Evolutionary conservation across 2,329 filamentous ascomycete species (phyloP).

Genomic region (Ascochyta clinopodiicola): DNA sequence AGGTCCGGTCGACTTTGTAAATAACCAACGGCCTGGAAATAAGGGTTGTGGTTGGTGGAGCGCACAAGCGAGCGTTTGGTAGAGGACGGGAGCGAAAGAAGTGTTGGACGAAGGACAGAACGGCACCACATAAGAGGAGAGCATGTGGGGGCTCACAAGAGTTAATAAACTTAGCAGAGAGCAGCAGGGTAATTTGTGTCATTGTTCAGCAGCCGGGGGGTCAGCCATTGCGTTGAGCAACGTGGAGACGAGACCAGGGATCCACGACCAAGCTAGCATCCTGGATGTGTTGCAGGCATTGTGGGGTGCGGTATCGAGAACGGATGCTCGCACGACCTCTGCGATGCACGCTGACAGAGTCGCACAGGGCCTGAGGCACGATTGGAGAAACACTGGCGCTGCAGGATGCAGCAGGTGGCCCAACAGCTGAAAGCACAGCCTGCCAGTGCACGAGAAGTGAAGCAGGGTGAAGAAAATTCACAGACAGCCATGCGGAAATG

Average conservation of each 20-base stretch:
- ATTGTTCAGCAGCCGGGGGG: slow-evolving; percentile 42
- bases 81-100: slow-evolving; percentile 28
- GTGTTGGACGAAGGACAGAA: slow-evolving; percentile 34
- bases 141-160: slow-evolving; percentile 40
- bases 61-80: slow-evolving; percentile 29
- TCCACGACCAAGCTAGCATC: slow-evolving; percentile 26
- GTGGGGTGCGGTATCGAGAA: slow-evolving; percentile 32
- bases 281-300: slow-evolving; percentile 42
- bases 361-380: slow-evolving; percentile 23
- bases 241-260: slow-evolving; percentile 38
- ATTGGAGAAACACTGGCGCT: slow-evolving; percentile 34
- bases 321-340: slow-evolving; percentile 35
- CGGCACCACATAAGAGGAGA: slow-evolving; percentile 25
- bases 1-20: slow-evolving; percentile 26
- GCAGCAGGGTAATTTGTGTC: slow-evolving; percentile 37
- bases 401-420: slow-evolving; percentile 34
- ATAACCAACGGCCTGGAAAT: slow-evolving; percentile 32
- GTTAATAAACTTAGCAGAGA: slow-evolving; percentile 43
- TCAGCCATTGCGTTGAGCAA: slow-evolving; percentile 42
- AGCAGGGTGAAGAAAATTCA: slow-evolving; percentile 23
- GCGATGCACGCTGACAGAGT: slow-evolving; percentile 32
- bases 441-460: slow-evolving; percentile 21
- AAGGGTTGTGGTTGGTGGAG: slow-evolving; percentile 19
- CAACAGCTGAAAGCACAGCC: slow-evolving; percentile 21
- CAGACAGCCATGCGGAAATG: slow-evolving; percentile 9